phyloP scores from a whole-genome alignment of 1,139 yeast genomes.

The Pichia sp. region DNA sequence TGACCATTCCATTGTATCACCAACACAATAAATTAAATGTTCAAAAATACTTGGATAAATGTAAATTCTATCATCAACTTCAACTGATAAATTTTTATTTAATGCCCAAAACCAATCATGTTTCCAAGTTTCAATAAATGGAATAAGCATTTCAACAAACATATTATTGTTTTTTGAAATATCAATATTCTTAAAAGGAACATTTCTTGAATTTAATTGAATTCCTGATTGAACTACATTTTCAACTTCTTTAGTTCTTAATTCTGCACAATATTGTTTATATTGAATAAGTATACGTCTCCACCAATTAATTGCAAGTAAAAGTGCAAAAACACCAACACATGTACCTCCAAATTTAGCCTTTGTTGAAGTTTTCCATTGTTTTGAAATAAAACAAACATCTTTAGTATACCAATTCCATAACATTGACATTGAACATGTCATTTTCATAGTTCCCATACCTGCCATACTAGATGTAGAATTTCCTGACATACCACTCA shows the following conservation, averaged over 20 bases:
- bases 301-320: constrained; percentile 50
- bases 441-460: constrained; percentile 3
- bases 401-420: constrained; percentile 59
- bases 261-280: constrained; percentile 34
- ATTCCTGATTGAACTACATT: constrained; percentile 5
- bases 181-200: constrained; percentile 1
- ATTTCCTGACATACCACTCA: constrained; percentile 3
- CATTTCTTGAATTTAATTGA: neutral
- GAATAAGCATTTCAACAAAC: constrained; percentile 17
- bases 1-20: constrained; percentile 57
- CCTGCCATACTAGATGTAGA: constrained; percentile 3
- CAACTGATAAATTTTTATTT: constrained; percentile 15
- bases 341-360: constrained; percentile 68
- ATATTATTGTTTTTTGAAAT: constrained; percentile 2
- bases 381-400: constrained; percentile 52
- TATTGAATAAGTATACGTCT: constrained; percentile 51
- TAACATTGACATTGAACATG: constrained; percentile 33
- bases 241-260: constrained; percentile 14
- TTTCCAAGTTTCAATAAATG: constrained; percentile 33
- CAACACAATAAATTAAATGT: constrained; percentile 42
- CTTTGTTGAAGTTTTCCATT: constrained; percentile 55
- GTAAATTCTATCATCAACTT: constrained; percentile 15
- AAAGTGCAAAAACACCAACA: constrained; percentile 54
- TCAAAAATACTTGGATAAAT: constrained; percentile 40
- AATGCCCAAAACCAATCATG: constrained; percentile 37